These are phyloP conservation scores for Yamadazyma insecticola DNA, from an alignment of 805 yeast species.

Conservation along the genomic window DNA sequence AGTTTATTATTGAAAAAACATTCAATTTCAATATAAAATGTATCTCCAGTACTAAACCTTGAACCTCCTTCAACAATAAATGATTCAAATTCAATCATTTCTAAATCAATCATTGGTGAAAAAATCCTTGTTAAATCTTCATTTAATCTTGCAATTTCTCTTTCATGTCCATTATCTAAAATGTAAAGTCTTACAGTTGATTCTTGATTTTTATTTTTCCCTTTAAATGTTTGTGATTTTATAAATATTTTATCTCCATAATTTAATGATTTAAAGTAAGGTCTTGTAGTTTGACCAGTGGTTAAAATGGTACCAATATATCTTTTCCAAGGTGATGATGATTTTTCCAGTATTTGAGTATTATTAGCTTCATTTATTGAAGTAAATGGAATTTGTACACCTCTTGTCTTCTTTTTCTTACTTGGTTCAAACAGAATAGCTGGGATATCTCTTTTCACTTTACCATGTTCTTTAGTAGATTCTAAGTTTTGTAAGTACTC, in stretches of 20 bases:
- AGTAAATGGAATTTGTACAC: constrained; percentile 10
- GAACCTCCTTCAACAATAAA: constrained; percentile 53
- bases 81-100: constrained; percentile 50
- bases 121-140: constrained; percentile 64
- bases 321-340: constrained; percentile 20
- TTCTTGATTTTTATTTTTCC: constrained; percentile 15
- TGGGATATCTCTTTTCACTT: constrained; percentile 11
- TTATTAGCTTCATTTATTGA: constrained; percentile 8
- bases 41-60: constrained; percentile 68
- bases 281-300: constrained; percentile 71
- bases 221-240: constrained; percentile 12
- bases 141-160: constrained; percentile 75
- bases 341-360: neutral
- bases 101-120: constrained; percentile 58
- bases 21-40: constrained; percentile 65
- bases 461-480: too few relatives aligned
- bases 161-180: constrained; percentile 15
- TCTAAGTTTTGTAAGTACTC: too few relatives aligned
- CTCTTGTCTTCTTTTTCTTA: constrained; percentile 11
- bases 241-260: constrained; percentile 42
- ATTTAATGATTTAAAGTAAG: constrained; percentile 44
- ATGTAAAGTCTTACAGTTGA: constrained; percentile 32
- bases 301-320: constrained; percentile 59
- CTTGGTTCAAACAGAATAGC: constrained; percentile 9
- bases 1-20: constrained; percentile 48